Conservation (phyloP, 306 rosid genomes). For the Mucuna pruriens region DNA sequence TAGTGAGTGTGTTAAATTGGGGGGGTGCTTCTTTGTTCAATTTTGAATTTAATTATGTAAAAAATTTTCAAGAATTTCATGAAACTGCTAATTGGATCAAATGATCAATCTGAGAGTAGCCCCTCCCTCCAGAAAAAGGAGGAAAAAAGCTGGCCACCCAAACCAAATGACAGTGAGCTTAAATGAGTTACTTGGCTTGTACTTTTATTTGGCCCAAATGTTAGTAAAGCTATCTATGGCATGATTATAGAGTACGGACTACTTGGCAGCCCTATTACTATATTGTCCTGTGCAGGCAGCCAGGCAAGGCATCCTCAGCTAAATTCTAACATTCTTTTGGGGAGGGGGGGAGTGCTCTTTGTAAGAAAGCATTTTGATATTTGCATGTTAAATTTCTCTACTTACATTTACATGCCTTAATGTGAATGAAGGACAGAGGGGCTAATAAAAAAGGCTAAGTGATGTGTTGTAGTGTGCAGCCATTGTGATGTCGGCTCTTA, state of each 20-base stretch:
- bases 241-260: background rate
- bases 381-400: slow-evolving; percentile 3
- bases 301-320: background rate
- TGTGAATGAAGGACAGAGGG: background rate
- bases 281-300: background rate
- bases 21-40: slow-evolving; percentile 6
- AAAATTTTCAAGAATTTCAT: background rate
- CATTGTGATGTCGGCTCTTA: too few relatives aligned
- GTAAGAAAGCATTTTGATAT: background rate
- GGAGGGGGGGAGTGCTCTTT: too few relatives aligned
- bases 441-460: too few relatives aligned
- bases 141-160: background rate
- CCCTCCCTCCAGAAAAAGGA: background rate
- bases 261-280: background rate
- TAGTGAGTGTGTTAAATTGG: background rate
- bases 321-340: background rate
- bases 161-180: background rate
- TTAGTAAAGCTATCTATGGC: background rate
- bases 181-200: background rate
- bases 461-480: too few relatives aligned
- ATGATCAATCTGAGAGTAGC: background rate
- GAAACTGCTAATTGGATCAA: background rate
- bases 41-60: background rate
- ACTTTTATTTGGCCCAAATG: slow-evolving; percentile 12
- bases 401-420: background rate